Evolutionary conservation across 2,329 filamentous ascomycete genomes (phyloP).

Genomic region (Aspergillus sp.): DNA sequence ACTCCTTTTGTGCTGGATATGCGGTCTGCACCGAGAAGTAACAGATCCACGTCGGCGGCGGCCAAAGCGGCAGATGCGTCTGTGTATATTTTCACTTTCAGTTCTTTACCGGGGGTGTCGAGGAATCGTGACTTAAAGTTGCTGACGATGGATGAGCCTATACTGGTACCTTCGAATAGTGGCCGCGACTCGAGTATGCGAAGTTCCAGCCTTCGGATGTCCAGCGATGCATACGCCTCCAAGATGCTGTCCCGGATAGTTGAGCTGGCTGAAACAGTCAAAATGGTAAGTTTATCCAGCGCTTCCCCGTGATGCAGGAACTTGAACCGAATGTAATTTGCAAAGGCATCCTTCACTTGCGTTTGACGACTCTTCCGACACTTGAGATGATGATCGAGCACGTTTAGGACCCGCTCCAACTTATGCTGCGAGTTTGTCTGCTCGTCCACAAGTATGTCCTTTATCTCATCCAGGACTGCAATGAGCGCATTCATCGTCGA

Average conservation of each 20-base stretch:
- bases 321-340: conserved; percentile 25
- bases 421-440: conserved; percentile 14
- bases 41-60: conserved; percentile 53
- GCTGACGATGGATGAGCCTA: conserved; percentile 48
- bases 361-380: conserved; percentile 23
- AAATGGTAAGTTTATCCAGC: conserved; percentile 47
- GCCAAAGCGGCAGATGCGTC: conserved; percentile 63
- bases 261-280: conserved; percentile 65
- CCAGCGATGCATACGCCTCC: conserved; percentile 40
- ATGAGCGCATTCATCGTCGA: conserved; percentile 52
- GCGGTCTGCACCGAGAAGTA: conserved; percentile 66
- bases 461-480: conserved; percentile 26
- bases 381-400: conserved; percentile 30
- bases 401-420: conserved; percentile 24
- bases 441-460: conserved; percentile 25
- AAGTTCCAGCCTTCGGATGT: conserved; percentile 51
- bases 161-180: conserved; percentile 63
- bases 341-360: conserved; percentile 29
- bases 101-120: conserved; percentile 18
- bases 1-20: conserved; percentile 61
- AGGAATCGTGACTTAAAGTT: conserved; percentile 25
- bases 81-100: conserved; percentile 56
- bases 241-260: conserved; percentile 57
- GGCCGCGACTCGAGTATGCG: conserved; percentile 68
- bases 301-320: conserved; percentile 12